Percentiles rank a stretch among this genome's conserved stretches.
Evolutionary conservation across 352 stramenopile species (phyloP).

Genomic region (Peronospora destructor): DNA sequence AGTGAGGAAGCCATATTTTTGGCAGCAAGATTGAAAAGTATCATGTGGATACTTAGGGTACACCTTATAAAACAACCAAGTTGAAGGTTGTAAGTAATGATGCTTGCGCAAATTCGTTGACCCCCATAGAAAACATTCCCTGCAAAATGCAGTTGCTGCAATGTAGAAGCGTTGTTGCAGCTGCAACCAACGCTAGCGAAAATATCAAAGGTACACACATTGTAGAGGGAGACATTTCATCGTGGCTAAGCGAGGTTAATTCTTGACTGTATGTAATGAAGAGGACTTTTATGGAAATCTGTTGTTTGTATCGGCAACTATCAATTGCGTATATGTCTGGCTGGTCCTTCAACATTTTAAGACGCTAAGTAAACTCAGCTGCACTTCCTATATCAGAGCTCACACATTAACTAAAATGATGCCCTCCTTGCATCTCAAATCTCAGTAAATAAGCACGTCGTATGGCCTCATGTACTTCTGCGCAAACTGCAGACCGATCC

Average conservation of each 20-base stretch:
- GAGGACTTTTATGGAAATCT: neutral
- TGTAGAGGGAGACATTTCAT: too few relatives aligned
- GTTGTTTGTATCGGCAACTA: too few relatives aligned
- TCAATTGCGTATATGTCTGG: neutral
- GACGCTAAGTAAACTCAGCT: neutral
- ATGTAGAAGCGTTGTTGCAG: neutral
- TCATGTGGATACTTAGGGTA: neutral
- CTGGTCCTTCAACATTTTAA: neutral
- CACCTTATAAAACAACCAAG: conserved; percentile 3
- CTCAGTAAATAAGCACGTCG: conserved; percentile 51
- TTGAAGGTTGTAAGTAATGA: conserved; percentile 1
- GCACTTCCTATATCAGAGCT: neutral
- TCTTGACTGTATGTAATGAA: too few relatives aligned
- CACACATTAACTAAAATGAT: neutral
- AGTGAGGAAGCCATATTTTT: neutral
- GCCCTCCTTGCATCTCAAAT: neutral
- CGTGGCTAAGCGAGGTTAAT: too few relatives aligned
- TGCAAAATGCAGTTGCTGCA: neutral
- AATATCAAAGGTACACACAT: neutral
- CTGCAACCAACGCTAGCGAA: neutral
- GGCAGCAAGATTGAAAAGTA: neutral
- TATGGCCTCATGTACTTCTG: conserved; percentile 41
- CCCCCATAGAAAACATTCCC: neutral
- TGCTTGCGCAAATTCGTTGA: neutral
- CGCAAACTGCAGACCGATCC: conserved; percentile 53